Conservation (phyloP, 1,139 yeast genomes). For the Pichia terricola region DNA sequence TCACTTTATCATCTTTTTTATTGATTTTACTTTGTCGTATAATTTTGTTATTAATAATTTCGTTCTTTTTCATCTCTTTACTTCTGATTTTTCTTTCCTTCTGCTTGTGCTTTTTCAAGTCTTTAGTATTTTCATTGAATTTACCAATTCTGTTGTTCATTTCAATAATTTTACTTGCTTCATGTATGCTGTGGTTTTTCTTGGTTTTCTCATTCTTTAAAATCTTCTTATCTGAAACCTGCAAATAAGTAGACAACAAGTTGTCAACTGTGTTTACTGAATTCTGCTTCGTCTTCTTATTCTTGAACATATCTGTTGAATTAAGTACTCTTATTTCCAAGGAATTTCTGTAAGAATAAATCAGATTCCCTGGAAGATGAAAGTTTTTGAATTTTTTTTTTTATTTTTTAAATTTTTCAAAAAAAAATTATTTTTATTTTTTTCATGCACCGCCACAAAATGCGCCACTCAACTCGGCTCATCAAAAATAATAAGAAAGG, state of each 20-base stretch:
- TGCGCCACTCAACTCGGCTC: no score
- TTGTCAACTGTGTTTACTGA: conserved; percentile 19
- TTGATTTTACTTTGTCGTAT: conserved; percentile 43
- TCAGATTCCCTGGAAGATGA: not conserved
- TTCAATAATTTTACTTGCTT: conserved; percentile 8
- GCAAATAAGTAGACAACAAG: conserved; percentile 20
- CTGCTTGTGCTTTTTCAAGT: conserved; percentile 7
- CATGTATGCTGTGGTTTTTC: conserved; percentile 2
- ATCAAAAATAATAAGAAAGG: no score
- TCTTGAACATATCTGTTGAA: conserved; percentile 15
- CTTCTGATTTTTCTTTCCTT: conserved; percentile 18
- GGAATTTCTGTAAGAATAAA: not conserved
- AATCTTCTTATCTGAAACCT: conserved; percentile 12
- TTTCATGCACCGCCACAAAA: not conserved
- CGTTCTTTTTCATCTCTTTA: conserved; percentile 29
- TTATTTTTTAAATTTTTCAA: not conserved
- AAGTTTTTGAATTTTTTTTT: not conserved
- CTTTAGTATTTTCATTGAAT: conserved; percentile 3
- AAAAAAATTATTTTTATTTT: not conserved
- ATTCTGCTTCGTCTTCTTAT: conserved; percentile 16
- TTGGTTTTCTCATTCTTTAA: conserved; percentile 4
- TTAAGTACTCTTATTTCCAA: not conserved
- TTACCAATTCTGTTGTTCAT: conserved; percentile 6
- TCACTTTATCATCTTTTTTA: conserved; percentile 28
- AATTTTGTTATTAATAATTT: conserved; percentile 32